Conservation (phyloP, 164 flowering plant genomes). For the Berberis vulgaris region DNA sequence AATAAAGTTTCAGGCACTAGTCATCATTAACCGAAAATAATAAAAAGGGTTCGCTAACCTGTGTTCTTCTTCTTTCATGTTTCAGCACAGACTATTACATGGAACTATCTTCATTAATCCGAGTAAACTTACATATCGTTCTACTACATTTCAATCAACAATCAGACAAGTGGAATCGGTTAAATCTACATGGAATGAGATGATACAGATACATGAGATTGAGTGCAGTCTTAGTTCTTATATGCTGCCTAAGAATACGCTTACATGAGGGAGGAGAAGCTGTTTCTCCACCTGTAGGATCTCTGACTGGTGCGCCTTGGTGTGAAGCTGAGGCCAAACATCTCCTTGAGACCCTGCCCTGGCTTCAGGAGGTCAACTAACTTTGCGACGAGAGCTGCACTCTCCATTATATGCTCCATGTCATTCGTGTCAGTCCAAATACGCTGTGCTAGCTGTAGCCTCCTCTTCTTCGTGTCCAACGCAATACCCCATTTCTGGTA, state of each 20-base stretch:
- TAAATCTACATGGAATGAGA: not conserved
- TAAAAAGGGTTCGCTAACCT: too few species aligned
- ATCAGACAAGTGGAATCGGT: too few species aligned
- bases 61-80: too few species aligned
- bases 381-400: slow-evolving; percentile 70
- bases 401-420: slow-evolving; percentile 52
- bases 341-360: slow-evolving; percentile 69
- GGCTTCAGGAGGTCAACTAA: slow-evolving; percentile 50
- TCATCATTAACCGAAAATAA: too few species aligned
- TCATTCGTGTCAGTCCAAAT: slow-evolving; percentile 61
- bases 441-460: slow-evolving; percentile 47
- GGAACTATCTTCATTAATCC: too few species aligned
- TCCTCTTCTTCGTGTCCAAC: slow-evolving; percentile 56
- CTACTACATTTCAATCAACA: too few species aligned
- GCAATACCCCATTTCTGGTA: slow-evolving; percentile 71
- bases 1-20: too few species aligned
- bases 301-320: slow-evolving; percentile 36
- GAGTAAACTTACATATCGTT: too few species aligned
- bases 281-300: slow-evolving; percentile 48
- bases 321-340: slow-evolving; percentile 90
- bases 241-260: slow-evolving; percentile 2
- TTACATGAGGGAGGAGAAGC: slow-evolving; percentile 32
- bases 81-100: too few species aligned
- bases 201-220: not conserved
- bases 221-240: not conserved